These are phyloP conservation scores for Pichia cactophila DNA, from an alignment of 1,139 yeast species.

Conservation along the genomic window DNA sequence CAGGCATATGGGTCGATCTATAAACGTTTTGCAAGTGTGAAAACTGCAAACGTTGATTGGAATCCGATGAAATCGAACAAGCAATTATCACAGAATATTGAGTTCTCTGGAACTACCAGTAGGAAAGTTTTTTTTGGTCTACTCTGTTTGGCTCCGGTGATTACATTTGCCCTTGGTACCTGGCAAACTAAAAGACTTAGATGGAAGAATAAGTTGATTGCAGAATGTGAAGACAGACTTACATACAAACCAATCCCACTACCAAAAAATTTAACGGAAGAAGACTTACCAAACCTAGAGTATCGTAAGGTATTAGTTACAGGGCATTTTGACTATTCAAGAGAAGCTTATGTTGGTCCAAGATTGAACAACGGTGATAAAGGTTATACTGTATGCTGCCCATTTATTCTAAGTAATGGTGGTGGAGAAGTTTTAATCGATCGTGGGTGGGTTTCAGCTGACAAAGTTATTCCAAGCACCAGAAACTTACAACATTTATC, in stretches of 20 bases:
- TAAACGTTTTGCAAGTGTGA: slow-evolving; percentile 30
- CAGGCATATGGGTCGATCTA: neutral
- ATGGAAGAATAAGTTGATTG: slow-evolving; percentile 86
- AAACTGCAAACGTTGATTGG: slow-evolving; percentile 80
- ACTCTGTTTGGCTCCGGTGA: slow-evolving; percentile 78
- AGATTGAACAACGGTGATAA: slow-evolving; percentile 65
- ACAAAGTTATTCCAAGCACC: slow-evolving; percentile 55
- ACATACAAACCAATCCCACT: slow-evolving; percentile 65
- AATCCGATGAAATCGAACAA: slow-evolving; percentile 57
- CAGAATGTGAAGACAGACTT: slow-evolving; percentile 73
- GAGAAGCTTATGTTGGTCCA: slow-evolving; percentile 92
- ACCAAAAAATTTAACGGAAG: slow-evolving; percentile 53
- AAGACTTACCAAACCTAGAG: slow-evolving; percentile 60
- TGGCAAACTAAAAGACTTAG: slow-evolving; percentile 85
- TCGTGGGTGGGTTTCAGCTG: slow-evolving; percentile 88
- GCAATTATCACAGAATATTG: slow-evolving; percentile 29
- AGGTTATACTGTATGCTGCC: slow-evolving; percentile 79
- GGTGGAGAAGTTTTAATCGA: slow-evolving; percentile 68
- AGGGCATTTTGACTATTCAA: slow-evolving; percentile 76
- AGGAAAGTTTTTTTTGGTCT: slow-evolving; percentile 48
- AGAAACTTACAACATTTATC: slow-evolving; percentile 62
- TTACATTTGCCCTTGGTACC: slow-evolving; percentile 79
- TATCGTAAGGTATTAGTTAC: slow-evolving; percentile 65
- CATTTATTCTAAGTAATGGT: slow-evolving; percentile 69
- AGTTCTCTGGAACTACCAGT: slow-evolving; percentile 28